phyloP scores from a whole-genome alignment of 768 basidiomycete genomes.

The Lentinula raphanica region DNA sequence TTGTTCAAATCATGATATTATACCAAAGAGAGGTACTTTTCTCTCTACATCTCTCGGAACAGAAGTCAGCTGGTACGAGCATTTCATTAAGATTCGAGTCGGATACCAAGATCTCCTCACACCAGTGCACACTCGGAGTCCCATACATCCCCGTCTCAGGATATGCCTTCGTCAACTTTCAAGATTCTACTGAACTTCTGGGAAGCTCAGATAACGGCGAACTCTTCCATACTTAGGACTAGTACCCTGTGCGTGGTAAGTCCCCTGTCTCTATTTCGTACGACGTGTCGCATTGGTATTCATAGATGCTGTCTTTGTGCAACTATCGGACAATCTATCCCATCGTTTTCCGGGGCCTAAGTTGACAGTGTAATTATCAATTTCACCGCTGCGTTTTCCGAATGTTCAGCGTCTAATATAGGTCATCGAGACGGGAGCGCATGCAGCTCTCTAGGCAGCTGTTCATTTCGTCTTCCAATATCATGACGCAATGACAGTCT shows the following conservation, averaged over 20 bases:
- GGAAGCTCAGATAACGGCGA: neutral
- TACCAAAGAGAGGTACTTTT: neutral
- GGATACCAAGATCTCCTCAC: neutral
- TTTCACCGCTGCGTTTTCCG: neutral
- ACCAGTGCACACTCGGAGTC: neutral
- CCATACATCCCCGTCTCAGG: neutral
- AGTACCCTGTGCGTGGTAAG: neutral
- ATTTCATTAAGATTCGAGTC: neutral
- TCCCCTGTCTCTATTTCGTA: neutral
- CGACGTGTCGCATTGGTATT: neutral
- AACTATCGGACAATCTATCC: neutral
- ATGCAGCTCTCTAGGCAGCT: too few species aligned
- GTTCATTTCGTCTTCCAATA: neutral
- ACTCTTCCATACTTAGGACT: neutral
- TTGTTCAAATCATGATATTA: too few species aligned
- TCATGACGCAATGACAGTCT: neutral
- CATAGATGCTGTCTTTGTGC: neutral
- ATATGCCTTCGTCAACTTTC: neutral
- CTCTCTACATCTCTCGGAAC: neutral
- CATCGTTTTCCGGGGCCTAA: neutral
- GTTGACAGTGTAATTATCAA: neutral
- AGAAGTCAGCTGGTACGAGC: neutral
- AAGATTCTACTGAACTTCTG: neutral
- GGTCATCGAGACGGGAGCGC: neutral
- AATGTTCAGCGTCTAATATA: neutral